A percentile compares a stretch with the other conserved stretches of the same genome.
phyloP scores from a whole-genome alignment of 257 asterid species.

The Scutellaria baicalensis region DNA sequence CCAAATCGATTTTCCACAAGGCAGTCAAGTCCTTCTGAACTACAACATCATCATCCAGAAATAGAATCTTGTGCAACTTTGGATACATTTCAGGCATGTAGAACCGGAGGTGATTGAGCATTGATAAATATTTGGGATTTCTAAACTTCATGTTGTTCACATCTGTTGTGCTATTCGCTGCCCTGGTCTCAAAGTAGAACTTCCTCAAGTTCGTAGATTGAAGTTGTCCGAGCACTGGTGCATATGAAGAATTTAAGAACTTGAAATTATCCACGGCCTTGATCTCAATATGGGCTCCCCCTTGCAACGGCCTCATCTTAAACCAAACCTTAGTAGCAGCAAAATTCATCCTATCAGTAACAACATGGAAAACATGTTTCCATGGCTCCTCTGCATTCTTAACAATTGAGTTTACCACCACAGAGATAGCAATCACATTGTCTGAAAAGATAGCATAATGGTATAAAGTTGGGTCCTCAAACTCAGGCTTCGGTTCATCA shows the following conservation, averaged over 20 bases:
- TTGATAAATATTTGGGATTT: slow-evolving; percentile 74
- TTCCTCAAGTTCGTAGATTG: slow-evolving; percentile 47
- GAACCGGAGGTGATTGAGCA: slow-evolving; percentile 83
- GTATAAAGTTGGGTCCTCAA: slow-evolving; percentile 80
- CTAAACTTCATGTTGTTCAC: slow-evolving; percentile 58
- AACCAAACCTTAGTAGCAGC: slow-evolving; percentile 98
- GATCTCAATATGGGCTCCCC: slow-evolving; percentile 85
- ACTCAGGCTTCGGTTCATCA: slow-evolving; percentile 68
- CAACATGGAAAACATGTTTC: slow-evolving; percentile 90
- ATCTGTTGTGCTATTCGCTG: slow-evolving; percentile 78
- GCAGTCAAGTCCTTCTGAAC: slow-evolving; percentile 93
- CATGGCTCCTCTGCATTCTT: slow-evolving; percentile 85
- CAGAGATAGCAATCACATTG: slow-evolving; percentile 86
- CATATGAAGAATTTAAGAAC: slow-evolving; percentile 70
- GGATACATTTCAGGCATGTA: slow-evolving; percentile 95
- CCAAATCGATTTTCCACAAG: slow-evolving; percentile 80
- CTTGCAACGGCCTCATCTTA: slow-evolving; percentile 82
- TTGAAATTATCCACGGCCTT: slow-evolving; percentile 59
- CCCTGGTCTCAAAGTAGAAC: slow-evolving; percentile 68
- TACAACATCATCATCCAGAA: slow-evolving; percentile 89
- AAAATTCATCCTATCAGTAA: slow-evolving; percentile 82
- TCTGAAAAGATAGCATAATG: slow-evolving; percentile 91
- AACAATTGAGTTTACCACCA: slow-evolving; percentile 80
- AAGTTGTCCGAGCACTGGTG: slow-evolving; percentile 72
- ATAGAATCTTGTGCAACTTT: slow-evolving; percentile 65